Conservation (phyloP, 352 stramenopile species). For the Blastocystis sp. region DNA sequence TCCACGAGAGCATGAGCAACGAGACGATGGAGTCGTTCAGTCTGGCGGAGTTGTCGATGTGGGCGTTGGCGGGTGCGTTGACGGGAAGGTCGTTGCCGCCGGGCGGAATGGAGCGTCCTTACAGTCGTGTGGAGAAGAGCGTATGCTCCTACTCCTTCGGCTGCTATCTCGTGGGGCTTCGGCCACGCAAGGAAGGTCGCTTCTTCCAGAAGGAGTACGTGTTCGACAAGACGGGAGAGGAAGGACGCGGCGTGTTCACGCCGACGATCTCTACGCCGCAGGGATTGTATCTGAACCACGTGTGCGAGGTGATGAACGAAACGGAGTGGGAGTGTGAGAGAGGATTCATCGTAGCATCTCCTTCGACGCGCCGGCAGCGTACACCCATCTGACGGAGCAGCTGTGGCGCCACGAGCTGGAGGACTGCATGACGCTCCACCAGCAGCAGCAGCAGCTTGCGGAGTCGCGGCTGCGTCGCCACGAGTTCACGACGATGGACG, state of each 20-base stretch:
- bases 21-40: neutral
- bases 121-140: neutral
- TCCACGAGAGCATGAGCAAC: neutral
- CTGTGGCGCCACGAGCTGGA: conserved; percentile 4
- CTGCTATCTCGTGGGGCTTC: neutral
- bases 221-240: neutral
- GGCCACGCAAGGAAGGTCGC: neutral
- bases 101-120: neutral
- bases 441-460: conserved; percentile 25
- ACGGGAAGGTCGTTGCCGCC: neutral
- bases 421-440: neutral
- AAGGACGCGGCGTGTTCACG: neutral
- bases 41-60: conserved; percentile 5
- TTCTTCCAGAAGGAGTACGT: conserved; percentile 52
- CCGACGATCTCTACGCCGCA: neutral
- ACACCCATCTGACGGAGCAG: neutral
- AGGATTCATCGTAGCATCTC: neutral
- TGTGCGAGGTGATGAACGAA: conserved; percentile 38
- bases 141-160: neutral
- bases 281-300: neutral
- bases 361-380: conserved; percentile 24
- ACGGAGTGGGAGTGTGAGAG: neutral
- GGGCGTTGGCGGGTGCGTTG: neutral
- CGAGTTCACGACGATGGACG: conserved; percentile 40
- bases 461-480: neutral